Evolutionary conservation across 2,329 filamentous ascomycete species (phyloP).

Genomic region (Juglanconis oblonga): DNA sequence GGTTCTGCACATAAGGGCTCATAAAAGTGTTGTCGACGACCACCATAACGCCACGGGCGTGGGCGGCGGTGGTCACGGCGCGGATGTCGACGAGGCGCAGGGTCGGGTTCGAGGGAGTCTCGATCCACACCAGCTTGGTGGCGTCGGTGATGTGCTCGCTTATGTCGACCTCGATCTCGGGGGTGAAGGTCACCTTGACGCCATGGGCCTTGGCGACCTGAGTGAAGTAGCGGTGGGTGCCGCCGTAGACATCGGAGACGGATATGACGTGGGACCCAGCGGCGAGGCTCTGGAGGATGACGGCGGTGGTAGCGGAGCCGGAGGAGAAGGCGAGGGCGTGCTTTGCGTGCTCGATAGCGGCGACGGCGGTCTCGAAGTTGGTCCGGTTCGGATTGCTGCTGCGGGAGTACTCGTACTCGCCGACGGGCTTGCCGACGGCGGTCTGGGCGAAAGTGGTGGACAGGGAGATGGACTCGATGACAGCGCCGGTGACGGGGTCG

Average conservation of each 20-base stretch:
- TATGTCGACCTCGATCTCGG: constrained; percentile 86
- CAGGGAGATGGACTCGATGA: constrained; percentile 93
- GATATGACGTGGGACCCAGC: constrained; percentile 91
- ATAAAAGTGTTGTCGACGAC: constrained; percentile 99
- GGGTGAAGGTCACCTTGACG: constrained; percentile 91
- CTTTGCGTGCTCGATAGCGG: constrained; percentile 86
- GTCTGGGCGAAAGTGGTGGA: constrained; percentile 96
- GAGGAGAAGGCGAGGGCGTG: constrained; percentile 93
- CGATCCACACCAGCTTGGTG: constrained; percentile 96
- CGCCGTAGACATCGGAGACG: constrained; percentile 95
- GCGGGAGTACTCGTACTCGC: constrained; percentile 88
- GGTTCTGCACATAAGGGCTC: constrained; percentile 94
- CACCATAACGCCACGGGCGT: constrained; percentile 84
- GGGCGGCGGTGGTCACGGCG: constrained; percentile 77
- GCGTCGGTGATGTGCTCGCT: constrained; percentile 78
- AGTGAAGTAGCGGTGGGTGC: constrained; percentile 98
- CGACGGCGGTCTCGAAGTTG: constrained; percentile 90
- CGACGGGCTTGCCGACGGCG: constrained; percentile 81
- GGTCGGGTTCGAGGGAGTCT: constrained; percentile 92
- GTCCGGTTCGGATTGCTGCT: constrained; percentile 92
- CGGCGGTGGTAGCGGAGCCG: constrained; percentile 89
- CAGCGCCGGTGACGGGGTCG: constrained; percentile 87
- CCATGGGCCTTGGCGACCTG: constrained; percentile 94
- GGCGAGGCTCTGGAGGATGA: constrained; percentile 87
- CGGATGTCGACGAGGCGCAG: constrained; percentile 90